Evolutionary conservation across 2,329 filamentous ascomycete species (phyloP), one percentile per base, ranked within the genome.

Genomic region (Calonectria pseudoreteaudii): DNA sequence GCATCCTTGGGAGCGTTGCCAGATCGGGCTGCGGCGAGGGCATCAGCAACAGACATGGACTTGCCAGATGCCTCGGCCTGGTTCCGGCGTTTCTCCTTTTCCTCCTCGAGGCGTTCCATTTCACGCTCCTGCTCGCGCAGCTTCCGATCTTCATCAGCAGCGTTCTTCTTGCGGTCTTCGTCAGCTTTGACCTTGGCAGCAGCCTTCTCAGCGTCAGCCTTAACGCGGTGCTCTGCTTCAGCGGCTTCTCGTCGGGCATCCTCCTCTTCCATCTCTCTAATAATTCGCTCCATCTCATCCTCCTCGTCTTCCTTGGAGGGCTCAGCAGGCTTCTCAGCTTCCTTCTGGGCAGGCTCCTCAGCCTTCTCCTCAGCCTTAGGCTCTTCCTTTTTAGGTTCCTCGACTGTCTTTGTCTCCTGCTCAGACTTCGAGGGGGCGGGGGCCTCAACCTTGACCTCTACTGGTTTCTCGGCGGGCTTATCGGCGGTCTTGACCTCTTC

Each of bases 101-200:
- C 93, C 84, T 95, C 93, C 82, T 95, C 94, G 1, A 94, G 86
- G 74, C 91, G 91, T 80, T 93, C 93, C 89, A 92, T 93, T 85
- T 94, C 93, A 26, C 90, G 89, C 82, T 95, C 94, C 75, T 93
- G 90, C 84, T 95, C 94, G 26, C 90, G 91, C 73, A 95, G 90
- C 85, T 93, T 93, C 72, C 88, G 89, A 82, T 92, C 90, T 67
- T 87, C 88, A n/a, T 91, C 89, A 5, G 88, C 91, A 47, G 89
- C 88, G 41, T 87, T 88, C 13, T 84, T 82, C 68, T 83, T 83
- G 58, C 82, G 77, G 30, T 86, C 83, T 20, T 84, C 85, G 3
- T 88, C 88, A 60, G 88, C 89, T 70, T 88, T 87, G 13, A 86
- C 88, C 76, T 90, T 90, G 28, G 86, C 86, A 0, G 85, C 86